These are phyloP conservation scores for Podospora conica DNA, from an alignment of 495 filamentous ascomycete species.

Conservation along the genomic window DNA sequence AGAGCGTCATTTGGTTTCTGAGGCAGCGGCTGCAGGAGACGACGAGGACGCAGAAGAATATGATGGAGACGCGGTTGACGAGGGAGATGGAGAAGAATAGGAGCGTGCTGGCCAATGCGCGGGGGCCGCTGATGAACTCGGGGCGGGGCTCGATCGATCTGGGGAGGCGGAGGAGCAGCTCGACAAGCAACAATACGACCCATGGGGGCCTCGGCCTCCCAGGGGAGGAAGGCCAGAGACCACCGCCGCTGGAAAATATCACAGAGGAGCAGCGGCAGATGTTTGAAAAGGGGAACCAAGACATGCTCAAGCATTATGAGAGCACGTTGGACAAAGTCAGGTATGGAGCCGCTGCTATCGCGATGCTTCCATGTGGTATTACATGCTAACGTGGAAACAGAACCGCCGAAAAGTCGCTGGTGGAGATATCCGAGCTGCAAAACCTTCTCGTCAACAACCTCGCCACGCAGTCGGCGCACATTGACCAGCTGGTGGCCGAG, in stretches of 20 bases:
- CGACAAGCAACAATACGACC: not conserved
- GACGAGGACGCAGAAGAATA: slow-evolving; percentile 68
- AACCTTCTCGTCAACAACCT: slow-evolving; percentile 81
- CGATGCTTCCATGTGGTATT: not conserved
- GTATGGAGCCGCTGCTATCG: slow-evolving; percentile 35
- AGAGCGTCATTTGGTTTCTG: slow-evolving; percentile 78
- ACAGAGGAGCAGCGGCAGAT: slow-evolving; percentile 81
- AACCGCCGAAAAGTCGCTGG: slow-evolving; percentile 79
- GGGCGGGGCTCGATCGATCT: slow-evolving; percentile 11
- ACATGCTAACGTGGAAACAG: slow-evolving; percentile 37
- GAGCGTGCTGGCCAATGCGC: slow-evolving; percentile 70
- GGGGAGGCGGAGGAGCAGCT: slow-evolving; percentile 7
- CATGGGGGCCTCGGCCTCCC: slow-evolving; percentile 13
- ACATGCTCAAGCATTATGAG: slow-evolving; percentile 88
- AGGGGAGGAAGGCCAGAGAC: slow-evolving; percentile 36
- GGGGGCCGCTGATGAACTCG: slow-evolving; percentile 18
- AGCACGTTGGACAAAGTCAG: slow-evolving; percentile 86
- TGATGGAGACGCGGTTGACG: slow-evolving; percentile 85
- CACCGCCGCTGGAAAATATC: slow-evolving; percentile 49
- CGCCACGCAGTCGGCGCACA: slow-evolving; percentile 73
- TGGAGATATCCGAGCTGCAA: slow-evolving; percentile 92
- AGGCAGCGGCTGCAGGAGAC: slow-evolving; percentile 66
- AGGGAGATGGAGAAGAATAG: slow-evolving; percentile 84
- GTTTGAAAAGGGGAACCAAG: slow-evolving; percentile 88
- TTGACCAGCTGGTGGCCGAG: slow-evolving; percentile 83